Evolutionary conservation across 345 rosid genomes (phyloP), one percentile per base, ranked within the genome.

Genomic region (Eucalyptus erythrocorys): DNA sequence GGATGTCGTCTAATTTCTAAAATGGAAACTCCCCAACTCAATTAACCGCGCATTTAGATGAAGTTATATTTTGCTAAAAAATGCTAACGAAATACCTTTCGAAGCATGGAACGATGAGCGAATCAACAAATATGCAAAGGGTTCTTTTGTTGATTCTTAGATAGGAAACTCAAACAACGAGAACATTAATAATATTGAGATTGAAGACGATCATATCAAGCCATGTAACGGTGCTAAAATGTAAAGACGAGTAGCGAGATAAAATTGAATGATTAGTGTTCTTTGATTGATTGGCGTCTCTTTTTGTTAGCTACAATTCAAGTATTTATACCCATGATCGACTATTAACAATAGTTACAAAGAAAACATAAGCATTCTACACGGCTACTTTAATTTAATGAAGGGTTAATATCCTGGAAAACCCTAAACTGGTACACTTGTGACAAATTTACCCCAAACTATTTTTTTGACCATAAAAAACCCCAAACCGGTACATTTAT

Each of bases 121-220:
- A 30, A 3, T 64, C 21, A 4, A 64, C 37, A n/a, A n/a, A 30
- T 8, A 15, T 64, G 37, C 37, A 14, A 64, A 14, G 21, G 40
- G 40, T 64, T 4, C 37, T n/a, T 64, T 15, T 64, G 3, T 64
- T n/a, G 34, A 12, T 59, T 27, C 1, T 59, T 59, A 17, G 21
- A n/a, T 0, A 2, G 3, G 9, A 64, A 64, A n/a, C 3, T 32
- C 37, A n/a, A n/a, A 64, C 10, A 8, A 15, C 0, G 10, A 64
- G 40, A 64, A 64, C 5, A 64, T 64, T 14, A 7, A 64, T 4
- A 64, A 4, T 14, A n/a, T 8, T 3, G 5, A 64, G 37, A n/a
- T 4, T 64, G 76, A 64, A 64, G 5, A 64, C 10, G 3, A n/a
- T 64, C 40, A 14, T 64, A 34, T 64, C 2, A 13, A 64, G 76